Evolutionary conservation across 1,284 basidiomycete genomes (phyloP).

Genomic region (Serendipita sp.): DNA sequence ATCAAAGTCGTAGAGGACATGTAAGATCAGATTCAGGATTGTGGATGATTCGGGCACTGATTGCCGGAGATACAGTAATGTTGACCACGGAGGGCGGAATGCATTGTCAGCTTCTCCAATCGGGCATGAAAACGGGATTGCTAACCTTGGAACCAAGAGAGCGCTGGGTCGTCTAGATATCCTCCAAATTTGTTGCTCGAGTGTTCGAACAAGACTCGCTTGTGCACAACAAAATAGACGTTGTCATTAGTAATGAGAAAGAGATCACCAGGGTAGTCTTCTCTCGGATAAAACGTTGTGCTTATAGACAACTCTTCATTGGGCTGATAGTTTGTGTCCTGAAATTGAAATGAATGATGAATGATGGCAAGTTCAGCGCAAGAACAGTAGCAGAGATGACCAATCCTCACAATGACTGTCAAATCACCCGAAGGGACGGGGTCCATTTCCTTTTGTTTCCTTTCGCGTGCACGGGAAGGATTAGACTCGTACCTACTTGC

Average conservation of each 20-base stretch:
- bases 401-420: no score
- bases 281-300: neutral
- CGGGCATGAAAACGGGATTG: no score
- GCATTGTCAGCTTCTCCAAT: no score
- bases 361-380: no score
- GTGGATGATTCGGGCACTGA: constrained; percentile 3
- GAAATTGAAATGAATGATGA: no score
- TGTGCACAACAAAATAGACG: constrained; percentile 61
- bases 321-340: neutral
- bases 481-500: no score
- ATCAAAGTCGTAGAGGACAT: constrained; percentile 43
- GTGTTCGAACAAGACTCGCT: constrained; percentile 30
- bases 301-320: neutral
- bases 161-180: constrained; percentile 23
- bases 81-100: no score
- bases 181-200: constrained; percentile 43
- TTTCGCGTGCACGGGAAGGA: no score
- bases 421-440: no score
- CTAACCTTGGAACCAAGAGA: neutral
- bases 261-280: constrained; percentile 25
- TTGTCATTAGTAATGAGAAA: constrained; percentile 53
- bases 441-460: no score
- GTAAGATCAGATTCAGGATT: constrained; percentile 47
- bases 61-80: no score
- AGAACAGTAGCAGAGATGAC: no score